Evolutionary conservation across 2,329 filamentous ascomycete genomes (phyloP).

Genomic region (Leptographium radiaticola): DNA sequence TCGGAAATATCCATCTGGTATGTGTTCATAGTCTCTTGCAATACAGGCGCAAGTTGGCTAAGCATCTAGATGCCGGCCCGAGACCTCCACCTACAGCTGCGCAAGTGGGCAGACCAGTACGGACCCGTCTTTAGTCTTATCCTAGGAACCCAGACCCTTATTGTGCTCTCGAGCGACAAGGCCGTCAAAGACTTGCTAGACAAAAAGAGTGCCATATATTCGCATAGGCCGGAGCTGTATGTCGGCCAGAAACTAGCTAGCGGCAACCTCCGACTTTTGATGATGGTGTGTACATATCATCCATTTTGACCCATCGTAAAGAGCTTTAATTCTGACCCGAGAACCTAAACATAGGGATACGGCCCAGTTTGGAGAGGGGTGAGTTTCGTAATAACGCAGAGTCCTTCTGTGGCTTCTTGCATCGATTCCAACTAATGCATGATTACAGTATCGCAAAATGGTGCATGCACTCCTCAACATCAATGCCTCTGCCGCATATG

Average conservation of each 20-base stretch:
- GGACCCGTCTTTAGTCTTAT: conserved; percentile 37
- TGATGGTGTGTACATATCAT: conserved; percentile 1
- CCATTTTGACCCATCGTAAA: neutral
- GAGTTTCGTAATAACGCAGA: neutral
- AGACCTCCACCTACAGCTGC: conserved; percentile 28
- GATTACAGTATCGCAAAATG: conserved; percentile 18
- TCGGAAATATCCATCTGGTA: conserved; percentile 21
- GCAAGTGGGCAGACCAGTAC: conserved; percentile 39
- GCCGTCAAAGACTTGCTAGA: conserved; percentile 37
- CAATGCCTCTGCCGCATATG: conserved; percentile 31
- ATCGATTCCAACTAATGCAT: neutral
- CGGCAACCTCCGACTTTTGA: neutral
- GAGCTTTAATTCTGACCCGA: neutral
- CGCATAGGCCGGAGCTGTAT: conserved; percentile 22
- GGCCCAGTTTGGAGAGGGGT: conserved; percentile 20
- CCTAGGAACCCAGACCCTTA: conserved; percentile 30
- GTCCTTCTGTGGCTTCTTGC: too few relatives aligned
- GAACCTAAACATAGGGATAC: conserved; percentile 11
- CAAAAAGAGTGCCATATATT: conserved; percentile 35
- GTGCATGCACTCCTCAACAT: conserved; percentile 34
- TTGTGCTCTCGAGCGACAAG: conserved; percentile 20
- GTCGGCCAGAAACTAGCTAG: conserved; percentile 10
- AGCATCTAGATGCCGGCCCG: conserved; percentile 1
- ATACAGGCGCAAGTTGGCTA: neutral
- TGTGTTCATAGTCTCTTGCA: neutral